Evolutionary conservation across 1,284 basidiomycete species (phyloP).

Genomic region (Ceratobasidium papillatum): DNA sequence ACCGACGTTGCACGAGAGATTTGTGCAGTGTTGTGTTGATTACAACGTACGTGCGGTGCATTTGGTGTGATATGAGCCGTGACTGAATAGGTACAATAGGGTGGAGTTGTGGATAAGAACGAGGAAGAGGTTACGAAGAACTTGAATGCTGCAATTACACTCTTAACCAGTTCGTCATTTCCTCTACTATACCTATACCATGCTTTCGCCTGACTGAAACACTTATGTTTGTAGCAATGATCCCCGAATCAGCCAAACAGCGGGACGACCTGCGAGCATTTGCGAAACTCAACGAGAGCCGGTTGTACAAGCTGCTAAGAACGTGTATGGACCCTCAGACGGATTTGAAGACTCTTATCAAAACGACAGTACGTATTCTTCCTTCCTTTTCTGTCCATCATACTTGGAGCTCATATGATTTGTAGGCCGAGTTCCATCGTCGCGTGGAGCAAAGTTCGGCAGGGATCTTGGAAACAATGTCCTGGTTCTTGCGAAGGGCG

Average conservation of each 20-base stretch:
- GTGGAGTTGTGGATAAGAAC: constrained; percentile 83
- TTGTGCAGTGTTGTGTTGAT: constrained; percentile 72
- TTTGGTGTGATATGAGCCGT: neutral
- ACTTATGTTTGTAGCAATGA: constrained; percentile 55
- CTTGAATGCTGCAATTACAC: constrained; percentile 64
- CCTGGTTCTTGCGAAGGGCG: constrained; percentile 74
- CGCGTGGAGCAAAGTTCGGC: constrained; percentile 77
- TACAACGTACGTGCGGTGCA: constrained; percentile 73
- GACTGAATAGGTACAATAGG: constrained; percentile 57
- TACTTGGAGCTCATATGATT: constrained; percentile 6
- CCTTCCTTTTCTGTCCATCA: neutral
- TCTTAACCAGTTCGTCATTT: constrained; percentile 63
- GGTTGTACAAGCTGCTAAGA: constrained; percentile 85
- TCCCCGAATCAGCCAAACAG: constrained; percentile 77
- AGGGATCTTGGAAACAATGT: constrained; percentile 72
- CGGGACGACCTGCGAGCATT: constrained; percentile 83
- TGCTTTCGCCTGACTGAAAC: neutral
- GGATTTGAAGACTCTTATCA: constrained; percentile 82
- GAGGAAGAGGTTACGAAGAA: constrained; percentile 68
- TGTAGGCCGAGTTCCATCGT: constrained; percentile 77
- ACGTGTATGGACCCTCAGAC: constrained; percentile 84
- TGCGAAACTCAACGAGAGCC: constrained; percentile 85
- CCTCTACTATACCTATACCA: neutral
- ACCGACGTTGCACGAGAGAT: constrained; percentile 70
- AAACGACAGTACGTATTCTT: constrained; percentile 70